A percentile compares a stretch with the other conserved stretches of the same genome.
Evolutionary conservation across 2,329 filamentous ascomycete species (phyloP).

Genomic region (Cercospora sp.): DNA sequence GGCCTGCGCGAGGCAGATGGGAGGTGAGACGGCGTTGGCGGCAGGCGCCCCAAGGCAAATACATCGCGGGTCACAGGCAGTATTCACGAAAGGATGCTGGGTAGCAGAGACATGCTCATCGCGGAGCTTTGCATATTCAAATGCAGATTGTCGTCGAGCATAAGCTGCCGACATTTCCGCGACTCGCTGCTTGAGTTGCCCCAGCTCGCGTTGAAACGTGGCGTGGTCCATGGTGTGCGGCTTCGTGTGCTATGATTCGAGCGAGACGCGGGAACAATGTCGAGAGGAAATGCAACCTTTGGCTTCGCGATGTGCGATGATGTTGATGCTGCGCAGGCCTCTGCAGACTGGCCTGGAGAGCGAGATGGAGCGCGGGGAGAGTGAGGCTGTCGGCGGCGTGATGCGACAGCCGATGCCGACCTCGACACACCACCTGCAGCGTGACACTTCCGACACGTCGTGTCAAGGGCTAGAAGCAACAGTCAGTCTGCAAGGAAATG

Average conservation of each 20-base stretch:
- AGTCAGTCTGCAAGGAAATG: not conserved
- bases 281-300: not conserved
- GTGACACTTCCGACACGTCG: not conserved
- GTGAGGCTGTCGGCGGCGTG: slow-evolving; percentile 8
- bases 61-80: not conserved
- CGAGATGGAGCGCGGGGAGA: not conserved
- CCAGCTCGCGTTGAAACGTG: slow-evolving; percentile 31
- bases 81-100: slow-evolving; percentile 16
- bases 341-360: not conserved
- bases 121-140: slow-evolving; percentile 16
- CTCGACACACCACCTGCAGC: not conserved
- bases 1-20: not conserved
- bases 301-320: not conserved
- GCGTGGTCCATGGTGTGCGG: slow-evolving; percentile 29
- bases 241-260: not conserved
- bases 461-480: not conserved
- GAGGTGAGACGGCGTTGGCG: not conserved
- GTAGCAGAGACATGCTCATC: slow-evolving; percentile 18
- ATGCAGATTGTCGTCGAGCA: slow-evolving; percentile 5
- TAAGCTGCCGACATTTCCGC: slow-evolving; percentile 25
- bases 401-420: not conserved
- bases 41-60: not conserved
- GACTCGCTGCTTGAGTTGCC: slow-evolving; percentile 29
- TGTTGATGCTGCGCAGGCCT: not conserved
- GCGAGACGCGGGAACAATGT: not conserved